Conservation (phyloP, 2,329 filamentous ascomycete species). For the Parascedosporium putredinis region DNA sequence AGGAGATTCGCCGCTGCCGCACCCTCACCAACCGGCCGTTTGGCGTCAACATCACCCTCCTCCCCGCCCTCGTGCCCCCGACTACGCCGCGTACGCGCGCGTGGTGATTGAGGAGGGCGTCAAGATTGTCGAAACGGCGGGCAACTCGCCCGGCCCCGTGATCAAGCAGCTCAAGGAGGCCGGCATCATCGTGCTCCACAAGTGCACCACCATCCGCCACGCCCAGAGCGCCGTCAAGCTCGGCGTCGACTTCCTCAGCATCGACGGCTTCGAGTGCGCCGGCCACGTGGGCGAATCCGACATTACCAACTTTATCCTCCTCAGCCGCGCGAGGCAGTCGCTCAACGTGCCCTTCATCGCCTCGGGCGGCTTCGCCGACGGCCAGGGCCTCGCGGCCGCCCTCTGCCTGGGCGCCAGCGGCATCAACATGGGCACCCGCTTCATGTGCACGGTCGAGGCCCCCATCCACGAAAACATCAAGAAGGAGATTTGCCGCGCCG, state of each 20-base stretch:
- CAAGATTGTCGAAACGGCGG: slow-evolving; percentile 84
- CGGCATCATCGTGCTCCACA: slow-evolving; percentile 76
- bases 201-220: slow-evolving; percentile 94
- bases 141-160: slow-evolving; percentile 79
- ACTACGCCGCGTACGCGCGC: slow-evolving; percentile 86
- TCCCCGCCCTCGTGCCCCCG: slow-evolving; percentile 83
- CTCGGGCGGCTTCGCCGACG: slow-evolving; percentile 90
- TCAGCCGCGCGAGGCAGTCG: slow-evolving; percentile 73
- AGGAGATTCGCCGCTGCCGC: slow-evolving; percentile 82
- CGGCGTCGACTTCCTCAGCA: slow-evolving; percentile 91
- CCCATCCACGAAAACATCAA: slow-evolving; percentile 93
- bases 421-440: slow-evolving; percentile 97
- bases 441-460: slow-evolving; percentile 91
- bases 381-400: slow-evolving; percentile 83
- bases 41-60: slow-evolving; percentile 88
- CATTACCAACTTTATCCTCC: slow-evolving; percentile 82
- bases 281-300: slow-evolving; percentile 80
- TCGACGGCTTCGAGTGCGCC: slow-evolving; percentile 96
- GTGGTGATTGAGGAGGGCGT: slow-evolving; percentile 90
- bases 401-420: slow-evolving; percentile 83
- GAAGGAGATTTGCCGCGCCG: slow-evolving; percentile 75
- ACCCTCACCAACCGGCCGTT: slow-evolving; percentile 72
- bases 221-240: slow-evolving; percentile 86
- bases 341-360: slow-evolving; percentile 88
- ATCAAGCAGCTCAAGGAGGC: slow-evolving; percentile 80